Conservation (phyloP, 257 asterid species). For the Gardenia jasminoides region DNA sequence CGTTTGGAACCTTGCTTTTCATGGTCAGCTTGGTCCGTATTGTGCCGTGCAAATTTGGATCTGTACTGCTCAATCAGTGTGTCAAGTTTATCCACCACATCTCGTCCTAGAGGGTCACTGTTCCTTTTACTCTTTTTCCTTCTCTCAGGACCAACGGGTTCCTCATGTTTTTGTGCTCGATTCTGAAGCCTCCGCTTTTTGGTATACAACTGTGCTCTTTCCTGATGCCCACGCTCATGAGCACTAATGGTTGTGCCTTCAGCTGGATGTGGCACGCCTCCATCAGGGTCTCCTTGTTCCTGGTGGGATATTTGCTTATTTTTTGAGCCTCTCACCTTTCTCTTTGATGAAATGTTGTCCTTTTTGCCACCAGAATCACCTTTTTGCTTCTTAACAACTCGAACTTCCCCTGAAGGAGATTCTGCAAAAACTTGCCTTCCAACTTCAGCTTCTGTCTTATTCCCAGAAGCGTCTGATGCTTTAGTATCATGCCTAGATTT, state of each 20-base stretch:
- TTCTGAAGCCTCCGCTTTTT: conserved; percentile 30
- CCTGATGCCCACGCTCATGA: conserved; percentile 27
- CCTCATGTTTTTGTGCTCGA: conserved; percentile 31
- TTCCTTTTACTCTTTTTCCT: conserved; percentile 56
- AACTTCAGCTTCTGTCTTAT: conserved; percentile 25
- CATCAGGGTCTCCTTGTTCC: conserved; percentile 23
- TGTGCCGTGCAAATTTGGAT: conserved; percentile 52
- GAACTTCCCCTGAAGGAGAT: conserved; percentile 27
- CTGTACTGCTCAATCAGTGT: conserved; percentile 71
- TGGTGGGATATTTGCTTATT: conserved; percentile 21
- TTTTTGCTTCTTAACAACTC: conserved; percentile 33
- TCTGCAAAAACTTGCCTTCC: conserved; percentile 30
- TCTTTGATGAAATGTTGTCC: conserved; percentile 23
- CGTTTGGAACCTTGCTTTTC: conserved; percentile 60
- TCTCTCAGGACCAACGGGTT: conserved; percentile 25
- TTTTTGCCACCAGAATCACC: conserved; percentile 16
- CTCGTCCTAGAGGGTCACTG: conserved; percentile 69
- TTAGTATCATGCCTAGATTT: conserved; percentile 35
- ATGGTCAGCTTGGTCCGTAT: conserved; percentile 33
- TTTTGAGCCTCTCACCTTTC: conserved; percentile 24
- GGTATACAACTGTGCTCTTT: conserved; percentile 17
- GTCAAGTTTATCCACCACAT: conserved; percentile 69
- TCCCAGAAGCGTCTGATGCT: conserved; percentile 24
- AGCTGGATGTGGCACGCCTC: conserved; percentile 14
- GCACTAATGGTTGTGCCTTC: conserved; percentile 18